Conservation (phyloP, 2,329 filamentous ascomycete genomes). For the Sporothrix dimorphospora region DNA sequence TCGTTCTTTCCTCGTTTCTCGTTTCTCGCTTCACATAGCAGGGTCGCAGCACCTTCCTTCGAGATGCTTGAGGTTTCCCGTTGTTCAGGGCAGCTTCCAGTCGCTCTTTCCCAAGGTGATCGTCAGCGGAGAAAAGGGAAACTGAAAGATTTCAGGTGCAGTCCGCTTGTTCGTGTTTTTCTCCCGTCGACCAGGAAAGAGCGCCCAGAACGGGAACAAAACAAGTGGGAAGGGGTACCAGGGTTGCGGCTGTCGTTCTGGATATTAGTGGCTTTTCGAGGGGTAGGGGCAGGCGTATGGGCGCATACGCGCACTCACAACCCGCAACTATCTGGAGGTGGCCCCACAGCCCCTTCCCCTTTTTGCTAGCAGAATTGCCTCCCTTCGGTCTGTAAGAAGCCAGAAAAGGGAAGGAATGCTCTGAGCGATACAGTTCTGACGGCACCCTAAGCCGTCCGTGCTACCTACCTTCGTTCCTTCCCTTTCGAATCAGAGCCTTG, state of each 20-base stretch:
- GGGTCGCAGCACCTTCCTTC: background rate
- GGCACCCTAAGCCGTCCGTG: background rate
- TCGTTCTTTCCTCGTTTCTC: constrained; percentile 12
- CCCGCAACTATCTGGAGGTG: background rate
- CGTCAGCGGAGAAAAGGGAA: background rate
- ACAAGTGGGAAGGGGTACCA: constrained; percentile 3
- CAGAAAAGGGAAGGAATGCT: background rate
- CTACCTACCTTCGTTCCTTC: background rate
- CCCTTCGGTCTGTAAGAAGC: background rate
- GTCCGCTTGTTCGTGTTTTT: background rate
- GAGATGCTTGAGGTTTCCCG: background rate
- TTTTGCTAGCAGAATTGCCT: background rate
- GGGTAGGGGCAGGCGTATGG: background rate
- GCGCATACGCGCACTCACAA: background rate
- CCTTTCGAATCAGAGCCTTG: background rate
- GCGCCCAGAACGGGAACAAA: background rate
- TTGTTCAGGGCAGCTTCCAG: background rate
- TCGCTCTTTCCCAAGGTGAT: background rate
- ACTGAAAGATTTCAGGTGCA: background rate
- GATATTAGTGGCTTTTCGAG: constrained; percentile 19
- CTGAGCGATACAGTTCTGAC: constrained; percentile 14
- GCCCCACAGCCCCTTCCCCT: background rate
- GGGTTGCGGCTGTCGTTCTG: constrained; percentile 2
- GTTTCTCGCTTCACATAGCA: background rate
- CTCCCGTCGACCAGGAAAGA: background rate